Percentiles rank a stretch among this genome's conserved stretches.
These are phyloP conservation scores for Entomophthora muscae DNA, from an alignment of 371 early-diverging fungal genomes.

Conservation along the genomic window DNA sequence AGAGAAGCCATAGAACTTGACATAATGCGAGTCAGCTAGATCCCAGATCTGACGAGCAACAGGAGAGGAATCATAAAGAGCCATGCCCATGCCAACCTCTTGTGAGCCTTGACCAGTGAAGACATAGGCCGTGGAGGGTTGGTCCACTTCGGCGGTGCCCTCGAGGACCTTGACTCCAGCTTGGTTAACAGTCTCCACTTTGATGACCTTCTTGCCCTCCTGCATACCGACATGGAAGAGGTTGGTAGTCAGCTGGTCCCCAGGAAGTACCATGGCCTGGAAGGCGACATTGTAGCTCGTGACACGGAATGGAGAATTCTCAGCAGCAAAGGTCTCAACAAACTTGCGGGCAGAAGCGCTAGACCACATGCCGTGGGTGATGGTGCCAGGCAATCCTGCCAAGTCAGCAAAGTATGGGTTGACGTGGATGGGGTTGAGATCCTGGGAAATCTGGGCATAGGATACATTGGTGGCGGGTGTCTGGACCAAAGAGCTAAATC, in stretches of 20 bases:
- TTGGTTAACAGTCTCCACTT: conserved; percentile 78
- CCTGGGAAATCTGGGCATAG: too few relatives aligned
- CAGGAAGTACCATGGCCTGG: too few relatives aligned
- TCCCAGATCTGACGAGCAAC: conserved; percentile 86
- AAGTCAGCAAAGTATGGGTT: too few relatives aligned
- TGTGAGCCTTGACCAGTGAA: conserved; percentile 97
- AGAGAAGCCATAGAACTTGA: conserved; percentile 75
- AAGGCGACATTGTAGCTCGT: too few relatives aligned
- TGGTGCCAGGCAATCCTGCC: conserved; percentile 81
- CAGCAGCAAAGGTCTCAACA: too few relatives aligned
- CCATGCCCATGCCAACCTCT: conserved; percentile 93
- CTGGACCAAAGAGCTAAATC: conserved; percentile 63
- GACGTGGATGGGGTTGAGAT: too few relatives aligned
- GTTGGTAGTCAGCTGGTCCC: too few relatives aligned
- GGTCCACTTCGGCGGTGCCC: too few relatives aligned
- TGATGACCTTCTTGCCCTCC: conserved; percentile 89
- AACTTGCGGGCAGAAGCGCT: too few relatives aligned
- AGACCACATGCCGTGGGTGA: too few relatives aligned
- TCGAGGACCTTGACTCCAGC: conserved; percentile 65
- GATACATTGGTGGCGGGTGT: conserved; percentile 66
- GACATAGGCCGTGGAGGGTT: conserved; percentile 80
- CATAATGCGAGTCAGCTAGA: conserved; percentile 74
- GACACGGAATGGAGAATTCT: too few relatives aligned
- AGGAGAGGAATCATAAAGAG: conserved; percentile 63
- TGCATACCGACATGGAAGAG: conserved; percentile 97